Base-by-base conservation (phyloP, 2,329 filamentous ascomycete species). In the Ciborinia camelliae region DNA sequence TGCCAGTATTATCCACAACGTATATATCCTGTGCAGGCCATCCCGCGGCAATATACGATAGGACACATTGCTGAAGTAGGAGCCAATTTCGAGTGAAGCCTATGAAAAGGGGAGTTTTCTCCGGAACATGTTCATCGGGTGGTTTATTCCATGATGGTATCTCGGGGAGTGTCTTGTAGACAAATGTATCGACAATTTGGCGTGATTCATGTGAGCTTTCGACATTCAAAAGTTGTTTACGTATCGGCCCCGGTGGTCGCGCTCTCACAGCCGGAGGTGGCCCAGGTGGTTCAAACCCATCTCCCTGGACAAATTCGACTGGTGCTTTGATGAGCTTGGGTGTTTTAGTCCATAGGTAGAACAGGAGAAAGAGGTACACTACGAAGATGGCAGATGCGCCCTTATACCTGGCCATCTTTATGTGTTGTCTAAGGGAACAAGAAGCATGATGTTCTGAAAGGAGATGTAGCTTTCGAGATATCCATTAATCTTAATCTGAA, bases 1-100 rank as follows among this genome's bases (percentile, higher is more conserved):
- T 80, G 4, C 84, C 84, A 5, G 81, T 86, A 73, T 87, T 87
- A 70, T 87, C 84, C 41, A 86, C 74, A 2, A 86, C 80, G 67
- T 82, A 82, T 65, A 87, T 85, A 67, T 86, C 79, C 32, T 77
- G 76, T 0, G 82, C 73, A 0, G 84, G 84, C 84, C 84, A 87
- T 52, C 84, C 84, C 1, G 82, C 81, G 1, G 83, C 81, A 68
- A 87, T 81, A 73, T 86, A 87, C 12, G 78, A 81, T 12, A 84
- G 77, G 1, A 86, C 80, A 5, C 79, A 77, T 74, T 86, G 84
- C 15, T 84, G 78, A 0, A 87, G 77, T 64, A 86, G 75, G 2
- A 79, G 79, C 80, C 80, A 85, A 62, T 81, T 80, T 43, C 83
- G 77, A 1, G 84, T 85, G 75, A 86, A 87, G 26, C 83, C 82